Evolutionary conservation across 2,329 filamentous ascomycete genomes (phyloP).

Genomic region (Aspergillus japonicus): DNA sequence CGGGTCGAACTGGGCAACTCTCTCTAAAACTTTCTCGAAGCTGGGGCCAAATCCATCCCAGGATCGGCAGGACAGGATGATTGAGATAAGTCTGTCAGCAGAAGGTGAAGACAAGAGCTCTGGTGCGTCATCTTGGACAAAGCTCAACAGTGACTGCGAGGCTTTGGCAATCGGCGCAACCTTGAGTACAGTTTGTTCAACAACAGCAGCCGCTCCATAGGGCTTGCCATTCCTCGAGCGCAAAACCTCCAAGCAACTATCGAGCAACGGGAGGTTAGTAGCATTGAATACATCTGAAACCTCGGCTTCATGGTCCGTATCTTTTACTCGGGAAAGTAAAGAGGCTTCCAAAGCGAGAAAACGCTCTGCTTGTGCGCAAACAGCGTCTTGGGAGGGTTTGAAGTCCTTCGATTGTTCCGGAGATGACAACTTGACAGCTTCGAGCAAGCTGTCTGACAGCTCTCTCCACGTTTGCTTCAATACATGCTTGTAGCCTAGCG

Average conservation of each 20-base stretch:
- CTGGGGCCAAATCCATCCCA: slow-evolving; percentile 42
- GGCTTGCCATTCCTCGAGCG: slow-evolving; percentile 62
- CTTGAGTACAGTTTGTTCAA: slow-evolving; percentile 54
- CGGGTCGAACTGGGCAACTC: slow-evolving; percentile 32
- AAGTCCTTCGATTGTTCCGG: slow-evolving; percentile 81
- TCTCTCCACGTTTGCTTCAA: slow-evolving; percentile 62
- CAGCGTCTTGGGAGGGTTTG: slow-evolving; percentile 65
- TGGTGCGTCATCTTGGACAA: slow-evolving; percentile 57
- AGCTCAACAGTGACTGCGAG: slow-evolving; percentile 47
- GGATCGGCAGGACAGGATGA: slow-evolving; percentile 58
- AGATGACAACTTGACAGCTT: slow-evolving; percentile 69
- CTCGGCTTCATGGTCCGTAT: slow-evolving; percentile 23
- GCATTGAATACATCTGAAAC: slow-evolving; percentile 38
- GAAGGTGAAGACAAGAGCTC: slow-evolving; percentile 68
- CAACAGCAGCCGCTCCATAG: slow-evolving; percentile 60
- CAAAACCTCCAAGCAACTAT: slow-evolving; percentile 51
- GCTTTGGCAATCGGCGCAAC: slow-evolving; percentile 43
- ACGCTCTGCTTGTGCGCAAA: slow-evolving; percentile 65
- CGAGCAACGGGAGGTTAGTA: slow-evolving; percentile 41
- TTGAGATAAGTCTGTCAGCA: slow-evolving; percentile 62
- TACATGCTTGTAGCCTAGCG: slow-evolving; percentile 46
- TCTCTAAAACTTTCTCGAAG: slow-evolving; percentile 37
- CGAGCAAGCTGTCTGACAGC: slow-evolving; percentile 61
- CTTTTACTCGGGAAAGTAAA: slow-evolving; percentile 31
- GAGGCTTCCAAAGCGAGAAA: slow-evolving; percentile 61